Conservation (phyloP, 768 basidiomycete species). For the Rhodosporidiobolus sp. region DNA sequence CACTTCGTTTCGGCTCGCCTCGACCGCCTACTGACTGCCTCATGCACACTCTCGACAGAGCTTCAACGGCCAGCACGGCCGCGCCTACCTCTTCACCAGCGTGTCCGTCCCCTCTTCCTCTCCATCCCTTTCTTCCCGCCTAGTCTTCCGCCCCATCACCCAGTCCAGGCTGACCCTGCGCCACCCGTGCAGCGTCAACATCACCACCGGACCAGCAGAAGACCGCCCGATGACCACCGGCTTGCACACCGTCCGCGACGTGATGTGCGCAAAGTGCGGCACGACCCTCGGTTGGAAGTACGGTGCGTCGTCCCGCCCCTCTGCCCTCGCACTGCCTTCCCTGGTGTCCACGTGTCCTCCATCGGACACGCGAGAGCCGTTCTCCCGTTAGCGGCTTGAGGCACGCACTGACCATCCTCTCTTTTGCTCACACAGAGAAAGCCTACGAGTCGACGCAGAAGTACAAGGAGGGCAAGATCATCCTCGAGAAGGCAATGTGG, state of each 20-base stretch:
- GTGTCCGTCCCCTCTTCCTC: conserved; percentile 64
- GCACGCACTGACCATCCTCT: neutral
- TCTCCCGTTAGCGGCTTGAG: too few relatives aligned
- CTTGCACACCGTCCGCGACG: conserved; percentile 91
- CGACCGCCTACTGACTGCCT: neutral
- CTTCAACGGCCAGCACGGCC: conserved; percentile 94
- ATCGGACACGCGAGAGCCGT: too few relatives aligned
- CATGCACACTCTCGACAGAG: conserved; percentile 58
- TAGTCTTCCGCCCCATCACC: neutral
- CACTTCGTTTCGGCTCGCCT: neutral
- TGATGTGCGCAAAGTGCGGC: conserved; percentile 86
- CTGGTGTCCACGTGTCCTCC: too few relatives aligned
- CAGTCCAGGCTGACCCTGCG: neutral
- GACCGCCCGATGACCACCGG: conserved; percentile 97
- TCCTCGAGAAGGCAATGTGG: conserved; percentile 63
- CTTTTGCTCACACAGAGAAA: conserved; percentile 62
- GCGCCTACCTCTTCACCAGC: conserved; percentile 87
- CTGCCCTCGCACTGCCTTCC: neutral
- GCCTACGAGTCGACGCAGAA: conserved; percentile 86
- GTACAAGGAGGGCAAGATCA: conserved; percentile 98
- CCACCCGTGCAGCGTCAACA: conserved; percentile 70
- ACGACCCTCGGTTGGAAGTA: conserved; percentile 96
- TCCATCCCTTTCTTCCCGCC: neutral
- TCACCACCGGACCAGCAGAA: conserved; percentile 79
- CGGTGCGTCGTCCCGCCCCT: conserved; percentile 52